Percentiles rank a stretch among this genome's conserved stretches.
Evolutionary conservation across 1,284 basidiomycete genomes (phyloP).

Genomic region (Sanghuangporus baumii): DNA sequence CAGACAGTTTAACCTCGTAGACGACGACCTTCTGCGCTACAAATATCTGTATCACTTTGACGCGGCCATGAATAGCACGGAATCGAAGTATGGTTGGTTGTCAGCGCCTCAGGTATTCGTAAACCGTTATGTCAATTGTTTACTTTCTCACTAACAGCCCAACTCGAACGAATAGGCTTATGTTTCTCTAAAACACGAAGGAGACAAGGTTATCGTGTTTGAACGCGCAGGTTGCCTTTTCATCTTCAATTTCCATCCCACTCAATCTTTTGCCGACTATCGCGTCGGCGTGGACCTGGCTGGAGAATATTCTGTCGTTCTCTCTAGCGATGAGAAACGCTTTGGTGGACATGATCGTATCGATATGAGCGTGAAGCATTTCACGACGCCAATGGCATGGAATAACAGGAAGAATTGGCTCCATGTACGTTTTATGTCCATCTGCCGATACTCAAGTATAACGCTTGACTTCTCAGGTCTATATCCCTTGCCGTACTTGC

Average conservation of each 20-base stretch:
- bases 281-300: slow-evolving; percentile 83
- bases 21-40: slow-evolving; percentile 84
- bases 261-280: slow-evolving; percentile 87
- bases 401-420: slow-evolving; percentile 85
- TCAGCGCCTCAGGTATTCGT: slow-evolving; percentile 66
- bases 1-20: slow-evolving; percentile 93
- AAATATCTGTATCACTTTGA: slow-evolving; percentile 93
- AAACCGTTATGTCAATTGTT: neutral
- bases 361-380: slow-evolving; percentile 57
- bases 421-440: slow-evolving; percentile 50
- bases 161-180: slow-evolving; percentile 54
- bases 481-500: slow-evolving; percentile 70
- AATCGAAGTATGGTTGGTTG: slow-evolving; percentile 81
- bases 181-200: slow-evolving; percentile 90
- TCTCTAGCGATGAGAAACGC: slow-evolving; percentile 81
- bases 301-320: slow-evolving; percentile 81
- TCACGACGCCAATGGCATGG: slow-evolving; percentile 88
- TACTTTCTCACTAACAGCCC: neutral
- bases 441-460: neutral
- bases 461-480: slow-evolving; percentile 47
- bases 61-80: slow-evolving; percentile 86
- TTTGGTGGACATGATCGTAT: slow-evolving; percentile 91
- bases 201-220: slow-evolving; percentile 88
- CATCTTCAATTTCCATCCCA: slow-evolving; percentile 95
- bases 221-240: slow-evolving; percentile 92